These are phyloP conservation scores for Huntiella moniliformis DNA, from an alignment of 2,329 filamentous ascomycete genomes.

Conservation along the genomic window DNA sequence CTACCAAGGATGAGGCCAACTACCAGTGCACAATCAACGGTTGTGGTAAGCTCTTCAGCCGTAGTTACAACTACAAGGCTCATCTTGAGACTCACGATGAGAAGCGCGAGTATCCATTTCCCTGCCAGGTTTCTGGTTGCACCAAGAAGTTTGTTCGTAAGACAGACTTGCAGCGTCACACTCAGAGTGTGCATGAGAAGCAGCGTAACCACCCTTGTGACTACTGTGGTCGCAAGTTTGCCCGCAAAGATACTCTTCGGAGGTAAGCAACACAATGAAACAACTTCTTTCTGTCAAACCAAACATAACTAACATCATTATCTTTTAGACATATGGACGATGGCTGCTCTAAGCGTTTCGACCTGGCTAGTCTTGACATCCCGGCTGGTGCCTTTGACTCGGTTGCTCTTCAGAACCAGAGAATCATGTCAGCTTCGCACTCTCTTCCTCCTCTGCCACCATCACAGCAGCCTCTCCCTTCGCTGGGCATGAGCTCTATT, in stretches of 20 bases:
- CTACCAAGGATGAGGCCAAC: constrained; percentile 50
- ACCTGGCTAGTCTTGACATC: constrained; percentile 33
- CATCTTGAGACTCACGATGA: constrained; percentile 74
- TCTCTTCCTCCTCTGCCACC: constrained; percentile 3
- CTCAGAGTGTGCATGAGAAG: constrained; percentile 55
- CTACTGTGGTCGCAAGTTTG: constrained; percentile 53
- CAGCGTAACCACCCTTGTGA: constrained; percentile 50
- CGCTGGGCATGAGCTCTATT: constrained; percentile 4
- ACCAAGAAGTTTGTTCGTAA: constrained; percentile 62
- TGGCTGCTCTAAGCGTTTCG: constrained; percentile 51
- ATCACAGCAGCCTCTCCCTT: constrained; percentile 1
- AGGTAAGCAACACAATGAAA: constrained; percentile 32
- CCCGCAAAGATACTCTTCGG: constrained; percentile 64
- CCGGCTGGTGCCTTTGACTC: constrained; percentile 18
- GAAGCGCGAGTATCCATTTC: constrained; percentile 49
- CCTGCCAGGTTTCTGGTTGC: constrained; percentile 47
- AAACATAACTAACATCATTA: not conserved
- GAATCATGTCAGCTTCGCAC: constrained; percentile 1
- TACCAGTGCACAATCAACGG: constrained; percentile 48
- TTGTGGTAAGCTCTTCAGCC: constrained; percentile 63
- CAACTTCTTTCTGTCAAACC: not conserved
- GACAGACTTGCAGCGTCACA: constrained; percentile 51
- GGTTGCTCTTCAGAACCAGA: constrained; percentile 4
- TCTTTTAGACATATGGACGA: constrained; percentile 51
- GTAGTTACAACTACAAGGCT: constrained; percentile 72